These are phyloP conservation scores for Phytophthora constricta DNA, from an alignment of 352 stramenopile species.

Conservation along the genomic window DNA sequence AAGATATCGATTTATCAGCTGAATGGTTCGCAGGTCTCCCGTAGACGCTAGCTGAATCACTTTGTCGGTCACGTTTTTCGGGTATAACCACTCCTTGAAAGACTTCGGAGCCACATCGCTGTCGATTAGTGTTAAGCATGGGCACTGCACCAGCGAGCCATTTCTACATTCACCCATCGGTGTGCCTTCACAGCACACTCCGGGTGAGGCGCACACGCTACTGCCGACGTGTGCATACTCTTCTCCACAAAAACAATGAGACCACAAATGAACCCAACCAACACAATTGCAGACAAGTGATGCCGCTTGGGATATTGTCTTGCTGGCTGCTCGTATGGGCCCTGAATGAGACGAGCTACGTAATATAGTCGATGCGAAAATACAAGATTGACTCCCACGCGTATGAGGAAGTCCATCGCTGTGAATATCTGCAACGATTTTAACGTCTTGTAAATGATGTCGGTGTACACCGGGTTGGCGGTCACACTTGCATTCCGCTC, in stretches of 20 bases:
- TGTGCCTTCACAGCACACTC: constrained; percentile 31
- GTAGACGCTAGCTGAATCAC: constrained; percentile 19
- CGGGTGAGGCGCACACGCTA: constrained; percentile 5
- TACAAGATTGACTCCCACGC: neutral
- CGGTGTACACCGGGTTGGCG: constrained; percentile 4
- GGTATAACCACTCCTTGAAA: constrained; percentile 33
- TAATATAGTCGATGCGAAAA: neutral
- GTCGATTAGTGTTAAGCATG: constrained; percentile 43
- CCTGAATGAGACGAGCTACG: neutral
- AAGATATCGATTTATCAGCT: constrained; percentile 36
- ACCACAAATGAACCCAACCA: constrained; percentile 14
- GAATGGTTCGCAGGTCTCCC: constrained; percentile 28
- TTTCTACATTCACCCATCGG: constrained; percentile 18
- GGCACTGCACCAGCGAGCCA: constrained; percentile 30
- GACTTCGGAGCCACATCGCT: constrained; percentile 11
- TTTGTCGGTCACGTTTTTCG: constrained; percentile 29
- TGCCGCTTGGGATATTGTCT: constrained; percentile 12
- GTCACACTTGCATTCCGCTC: constrained; percentile 8
- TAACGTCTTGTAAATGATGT: constrained; percentile 22
- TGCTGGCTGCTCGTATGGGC: constrained; percentile 26
- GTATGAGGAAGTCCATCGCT: constrained; percentile 13
- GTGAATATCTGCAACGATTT: constrained; percentile 26
- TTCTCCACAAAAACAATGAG: constrained; percentile 11
- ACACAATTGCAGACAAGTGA: constrained; percentile 11
- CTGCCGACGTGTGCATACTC: constrained; percentile 19